phyloP scores from a whole-genome alignment of 306 rosid species.

The Lupinus albus region DNA sequence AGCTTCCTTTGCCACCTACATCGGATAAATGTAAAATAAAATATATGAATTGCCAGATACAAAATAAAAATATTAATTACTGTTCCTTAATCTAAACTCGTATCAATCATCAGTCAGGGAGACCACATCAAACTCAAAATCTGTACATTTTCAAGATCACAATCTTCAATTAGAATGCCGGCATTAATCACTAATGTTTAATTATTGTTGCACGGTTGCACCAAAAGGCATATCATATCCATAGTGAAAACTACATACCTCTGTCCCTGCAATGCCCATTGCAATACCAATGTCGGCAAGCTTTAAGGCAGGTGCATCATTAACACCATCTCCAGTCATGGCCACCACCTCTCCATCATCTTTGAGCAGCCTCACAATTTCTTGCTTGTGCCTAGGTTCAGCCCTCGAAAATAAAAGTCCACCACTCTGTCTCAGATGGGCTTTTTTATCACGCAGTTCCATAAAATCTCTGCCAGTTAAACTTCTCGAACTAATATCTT shows the following conservation, averaged over 20 bases:
- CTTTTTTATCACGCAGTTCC: conserved; percentile 57
- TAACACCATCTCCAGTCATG: conserved; percentile 94
- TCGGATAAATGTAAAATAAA: conserved; percentile 7
- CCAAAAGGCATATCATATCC: background rate
- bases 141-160: background rate
- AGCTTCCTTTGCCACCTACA: conserved; percentile 96
- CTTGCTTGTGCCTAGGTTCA: conserved; percentile 94
- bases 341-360: conserved; percentile 88
- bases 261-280: conserved; percentile 97
- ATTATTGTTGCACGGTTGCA: background rate
- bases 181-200: conserved; percentile 8
- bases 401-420: conserved; percentile 96
- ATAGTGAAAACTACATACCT: conserved; percentile 52
- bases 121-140: background rate
- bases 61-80: conserved; percentile 11
- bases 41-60: conserved; percentile 7
- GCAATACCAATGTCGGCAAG: conserved; percentile 97
- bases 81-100: conserved; percentile 18
- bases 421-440: conserved; percentile 63
- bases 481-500: conserved; percentile 68
- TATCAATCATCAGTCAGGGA: conserved; percentile 17
- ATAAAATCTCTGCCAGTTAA: conserved; percentile 81
- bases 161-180: conserved; percentile 1
- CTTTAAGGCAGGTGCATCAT: conserved; percentile 97
- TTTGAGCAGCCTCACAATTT: conserved; percentile 87